Base-by-base conservation (phyloP, 1,139 yeast species). In the Geotrichum aggregatum region DNA sequence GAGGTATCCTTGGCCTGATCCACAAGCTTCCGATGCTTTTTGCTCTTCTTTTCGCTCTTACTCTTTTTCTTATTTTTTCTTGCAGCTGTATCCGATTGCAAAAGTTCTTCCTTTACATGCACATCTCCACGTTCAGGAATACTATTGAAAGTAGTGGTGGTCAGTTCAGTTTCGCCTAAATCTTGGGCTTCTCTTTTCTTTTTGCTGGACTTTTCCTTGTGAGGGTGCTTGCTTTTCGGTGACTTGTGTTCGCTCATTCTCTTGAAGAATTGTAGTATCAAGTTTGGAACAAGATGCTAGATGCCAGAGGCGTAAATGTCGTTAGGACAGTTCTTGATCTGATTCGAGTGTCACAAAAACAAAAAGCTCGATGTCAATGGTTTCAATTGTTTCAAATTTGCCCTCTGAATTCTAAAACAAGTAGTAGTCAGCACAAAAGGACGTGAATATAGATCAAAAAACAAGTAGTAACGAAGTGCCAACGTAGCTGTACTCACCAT, bases 21-120 rank as follows among this genome's bases (percentile, higher is more conserved):
- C n/a, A n/a, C n/a, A n/a, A n/a, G 28, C 30, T 28, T 50, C 52
- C 36, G 30, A 50, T 2, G 51, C 52, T 21, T 47, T 52, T 8
- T 60, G 40, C 56, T 57, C 42, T 52, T 56, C 40, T 41, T 50
- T 44, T 49, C 56, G 41, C 49, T 53, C 48, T 49, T 59, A 52
- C 55, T 59, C 51, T 61, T 53, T 33, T 53, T 56, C 30, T 49
- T 45, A 35, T 49, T 52, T 51, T 55, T 57, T 39, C 51, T 55
- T 19, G 46, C 46, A 38, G 44, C 56, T 35, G 61, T 63, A 44
- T 65, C 64, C 44, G 66, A 52, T 21, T 57, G 66, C 31, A 66
- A 54, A 16, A 65, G 58, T 4, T 69, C 71, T 52, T 51, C 53
- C 44, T 56, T 63, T 46, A 59, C 65, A 31, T 36, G 36, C 24